Conservation (phyloP, 2,329 filamentous ascomycete genomes). For the Pyricularia sp. region DNA sequence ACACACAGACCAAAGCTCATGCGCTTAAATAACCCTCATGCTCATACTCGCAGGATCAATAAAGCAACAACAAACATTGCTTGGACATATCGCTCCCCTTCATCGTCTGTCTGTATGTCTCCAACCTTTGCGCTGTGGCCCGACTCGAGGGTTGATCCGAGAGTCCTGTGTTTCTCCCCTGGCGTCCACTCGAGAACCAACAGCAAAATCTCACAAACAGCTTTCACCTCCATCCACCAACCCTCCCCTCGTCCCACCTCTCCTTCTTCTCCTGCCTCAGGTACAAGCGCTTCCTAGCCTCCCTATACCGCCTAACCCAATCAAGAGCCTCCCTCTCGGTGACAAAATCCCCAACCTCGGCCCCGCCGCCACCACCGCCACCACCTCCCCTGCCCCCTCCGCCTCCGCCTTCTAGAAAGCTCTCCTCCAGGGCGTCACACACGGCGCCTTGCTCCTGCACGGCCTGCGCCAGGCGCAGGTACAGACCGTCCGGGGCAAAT, state of each 20-base stretch:
- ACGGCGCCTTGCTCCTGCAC: slow-evolving; percentile 76
- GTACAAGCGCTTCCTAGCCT: slow-evolving; percentile 70
- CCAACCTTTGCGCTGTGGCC: background rate
- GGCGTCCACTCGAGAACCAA: background rate
- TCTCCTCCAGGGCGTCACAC: slow-evolving; percentile 80
- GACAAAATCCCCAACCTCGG: slow-evolving; percentile 48
- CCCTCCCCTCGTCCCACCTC: slow-evolving; percentile 90
- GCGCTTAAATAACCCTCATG: background rate
- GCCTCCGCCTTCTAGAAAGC: slow-evolving; percentile 58
- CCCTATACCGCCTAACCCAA: slow-evolving; percentile 74
- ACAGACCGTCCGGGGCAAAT: slow-evolving; percentile 80
- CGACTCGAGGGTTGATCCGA: background rate
- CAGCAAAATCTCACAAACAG: background rate
- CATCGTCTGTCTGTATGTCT: background rate
- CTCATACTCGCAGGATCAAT: background rate
- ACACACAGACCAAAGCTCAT: background rate
- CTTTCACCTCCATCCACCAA: slow-evolving; percentile 81
- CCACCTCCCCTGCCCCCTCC: slow-evolving; percentile 27
- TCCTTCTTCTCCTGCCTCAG: slow-evolving; percentile 78
- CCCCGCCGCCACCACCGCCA: slow-evolving; percentile 45
- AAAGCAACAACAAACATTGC: background rate
- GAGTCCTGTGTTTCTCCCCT: background rate
- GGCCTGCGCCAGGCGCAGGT: slow-evolving; percentile 67
- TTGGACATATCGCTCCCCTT: no score
- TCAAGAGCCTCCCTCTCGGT: slow-evolving; percentile 77